Evolutionary conservation across 2,329 filamentous ascomycete genomes (phyloP), one percentile per base, ranked within the genome.

Genomic region (Drechslera avenae): DNA sequence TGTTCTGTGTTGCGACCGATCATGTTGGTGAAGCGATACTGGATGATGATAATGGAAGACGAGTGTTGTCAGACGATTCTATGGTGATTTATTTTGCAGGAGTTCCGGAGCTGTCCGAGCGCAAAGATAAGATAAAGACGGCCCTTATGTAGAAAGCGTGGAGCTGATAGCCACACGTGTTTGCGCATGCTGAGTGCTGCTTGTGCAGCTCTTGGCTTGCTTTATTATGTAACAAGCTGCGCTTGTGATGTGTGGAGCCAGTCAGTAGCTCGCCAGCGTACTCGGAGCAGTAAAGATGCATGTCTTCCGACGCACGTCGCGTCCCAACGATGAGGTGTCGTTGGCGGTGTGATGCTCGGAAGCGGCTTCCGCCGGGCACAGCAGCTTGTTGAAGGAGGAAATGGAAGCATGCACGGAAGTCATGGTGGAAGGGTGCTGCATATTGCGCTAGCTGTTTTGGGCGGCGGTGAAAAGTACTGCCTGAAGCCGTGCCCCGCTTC

Each of bases 161-260:
- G 36, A 53, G 36, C 39, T 32, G 13, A 49, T 37, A 14, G 9
- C 31, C 32, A 37, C 46, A 32, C 26, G 26, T 28, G 26, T 13
- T 28, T 28, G 26, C 26, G 26, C 26, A 28, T 28, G 26, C 26
- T 28, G 26, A 23, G 21, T 23, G 21, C 21, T 23, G 21, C 21
- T 28, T 50, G 51, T 54, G 56, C 51, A 49, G 35, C 33, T 41
- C 46, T 21, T 16, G 40, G 34, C 39, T 40, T 40, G 50, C 50
- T 50, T 41, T 56, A 63, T 69, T 68, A 68, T 59, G 66, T 69
- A 71, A 69, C 54, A 62, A 52, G 17, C 54, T 51, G 59, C 54
- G 46, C 56, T 43, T 56, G 58, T 62, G 57, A 54, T 58, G 28
- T 46, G 45, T 33, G 37, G 54, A 54, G 57, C 56, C 52, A 52